Percentiles rank a stretch among this genome's conserved stretches.
These are phyloP conservation scores for Yarrowia sp. DNA, from an alignment of 805 yeast species.

Conservation along the genomic window DNA sequence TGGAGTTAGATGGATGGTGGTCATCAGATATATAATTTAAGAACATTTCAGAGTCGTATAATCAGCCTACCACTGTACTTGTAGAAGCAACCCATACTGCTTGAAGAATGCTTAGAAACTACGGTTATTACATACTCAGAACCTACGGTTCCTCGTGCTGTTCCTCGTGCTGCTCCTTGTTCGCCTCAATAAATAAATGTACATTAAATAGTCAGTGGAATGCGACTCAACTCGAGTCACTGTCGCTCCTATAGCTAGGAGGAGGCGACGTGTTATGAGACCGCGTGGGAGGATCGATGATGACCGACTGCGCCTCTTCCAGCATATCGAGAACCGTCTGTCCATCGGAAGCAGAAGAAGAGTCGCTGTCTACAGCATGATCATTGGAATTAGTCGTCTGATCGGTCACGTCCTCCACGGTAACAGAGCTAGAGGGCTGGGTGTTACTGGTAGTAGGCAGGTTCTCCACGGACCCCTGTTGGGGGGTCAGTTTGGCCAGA, in stretches of 20 bases:
- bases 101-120: no score
- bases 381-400: neutral
- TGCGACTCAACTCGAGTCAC: slow-evolving; percentile 21
- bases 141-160: no score
- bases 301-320: slow-evolving; percentile 33
- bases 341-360: neutral
- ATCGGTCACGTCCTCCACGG: slow-evolving; percentile 12
- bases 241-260: slow-evolving; percentile 29
- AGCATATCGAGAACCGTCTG: slow-evolving; percentile 10
- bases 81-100: no score
- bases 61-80: no score
- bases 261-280: slow-evolving; percentile 30
- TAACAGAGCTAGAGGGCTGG: slow-evolving; percentile 11
- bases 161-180: neutral
- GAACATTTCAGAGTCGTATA: no score
- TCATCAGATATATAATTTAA: no score
- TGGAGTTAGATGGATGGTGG: neutral
- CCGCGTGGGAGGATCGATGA: slow-evolving; percentile 35
- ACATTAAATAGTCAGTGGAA: slow-evolving; percentile 34
- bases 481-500: slow-evolving; percentile 31
- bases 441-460: neutral
- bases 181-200: slow-evolving; percentile 37
- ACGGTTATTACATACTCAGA: no score
- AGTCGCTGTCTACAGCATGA: neutral
- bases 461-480: slow-evolving; percentile 11